phyloP scores from a whole-genome alignment of 352 stramenopile species.

The Blastocystis sp. region DNA sequence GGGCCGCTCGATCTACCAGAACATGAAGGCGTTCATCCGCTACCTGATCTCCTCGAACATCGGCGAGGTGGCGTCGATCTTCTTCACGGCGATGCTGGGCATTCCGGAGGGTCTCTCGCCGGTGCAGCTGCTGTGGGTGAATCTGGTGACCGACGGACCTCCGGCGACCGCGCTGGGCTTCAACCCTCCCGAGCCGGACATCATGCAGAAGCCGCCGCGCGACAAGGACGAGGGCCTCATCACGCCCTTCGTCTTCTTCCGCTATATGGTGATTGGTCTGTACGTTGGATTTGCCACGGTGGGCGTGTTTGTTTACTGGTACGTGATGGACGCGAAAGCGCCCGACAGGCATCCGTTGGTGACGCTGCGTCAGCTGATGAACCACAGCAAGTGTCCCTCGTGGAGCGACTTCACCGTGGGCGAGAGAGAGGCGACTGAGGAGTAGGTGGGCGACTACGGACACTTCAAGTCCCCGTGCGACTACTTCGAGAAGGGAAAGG shows the following conservation, averaged over 20 bases:
- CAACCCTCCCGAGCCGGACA: slow-evolving; percentile 89
- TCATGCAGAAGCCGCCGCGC: slow-evolving; percentile 87
- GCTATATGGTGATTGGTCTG: slow-evolving; percentile 83
- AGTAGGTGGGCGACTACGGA: neutral
- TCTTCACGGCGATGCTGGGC: slow-evolving; percentile 86
- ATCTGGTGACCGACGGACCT: slow-evolving; percentile 95
- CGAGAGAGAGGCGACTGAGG: neutral
- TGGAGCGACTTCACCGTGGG: neutral
- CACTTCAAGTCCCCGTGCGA: slow-evolving; percentile 60
- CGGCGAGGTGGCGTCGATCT: slow-evolving; percentile 93
- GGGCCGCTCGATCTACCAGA: slow-evolving; percentile 75
- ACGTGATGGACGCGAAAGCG: slow-evolving; percentile 64
- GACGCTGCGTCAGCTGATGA: neutral
- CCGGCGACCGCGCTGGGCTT: slow-evolving; percentile 93
- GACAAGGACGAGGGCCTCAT: slow-evolving; percentile 89
- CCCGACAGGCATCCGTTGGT: slow-evolving; percentile 20
- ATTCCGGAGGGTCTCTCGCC: slow-evolving; percentile 90
- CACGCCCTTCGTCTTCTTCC: slow-evolving; percentile 88
- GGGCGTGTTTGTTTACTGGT: slow-evolving; percentile 83
- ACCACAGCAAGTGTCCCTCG: neutral
- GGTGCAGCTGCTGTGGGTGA: slow-evolving; percentile 98
- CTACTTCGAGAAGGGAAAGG: slow-evolving; percentile 82
- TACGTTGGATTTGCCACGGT: slow-evolving; percentile 81
- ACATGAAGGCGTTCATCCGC: slow-evolving; percentile 97
- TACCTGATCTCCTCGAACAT: slow-evolving; percentile 98